Evolutionary conservation across 306 rosid genomes (phyloP), one percentile per base, ranked within the genome.

Genomic region (Quercus parvula): DNA sequence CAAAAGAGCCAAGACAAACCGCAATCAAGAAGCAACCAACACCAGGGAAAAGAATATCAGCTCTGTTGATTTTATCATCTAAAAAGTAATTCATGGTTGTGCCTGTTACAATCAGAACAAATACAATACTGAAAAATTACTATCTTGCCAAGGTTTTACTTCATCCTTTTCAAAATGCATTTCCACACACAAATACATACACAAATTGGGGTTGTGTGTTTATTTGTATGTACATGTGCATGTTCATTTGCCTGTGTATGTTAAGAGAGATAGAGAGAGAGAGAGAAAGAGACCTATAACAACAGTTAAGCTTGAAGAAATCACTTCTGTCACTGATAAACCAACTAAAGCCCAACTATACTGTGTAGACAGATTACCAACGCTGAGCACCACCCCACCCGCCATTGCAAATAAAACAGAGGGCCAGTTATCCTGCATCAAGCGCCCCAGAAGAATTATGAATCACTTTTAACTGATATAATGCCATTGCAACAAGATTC

Each of bases 301-400:
- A 79, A 94, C 98, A 49, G 92, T 82, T 22, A 94, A 73, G 93
- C 98, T 94, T 81, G 94, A 73, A 52, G 96, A 84, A 83, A 94
- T 70, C 66, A 94, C 98, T 87, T 91, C 94, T 20, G 89, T 89
- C 41, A 94, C 98, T 70, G 97, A 91, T 85, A 94, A 86, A 73
- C 98, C 98, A 72, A 94, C 96, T 44, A 90, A 86, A 79, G 98
- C 94, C 90, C 89, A 94, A 67, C 96, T 97, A 84, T 94, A 94
- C 66, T 94, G 98, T 18, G 94, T 83, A 70, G 91, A 76, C 25
- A 94, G 89, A 79, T 94, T 94, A 77, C 98, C 98, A 15, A 92
- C 77, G 85, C 97, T 91, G 15, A 94, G 92, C 30, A 89, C 92
- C 35, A 94, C 62, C 38, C 98, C 97, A 35, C 98, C 98, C 2